Evolutionary conservation across 306 rosid species (phyloP), one percentile per base, ranked within the genome.

Genomic region (Fragaria nilgerrensis): DNA sequence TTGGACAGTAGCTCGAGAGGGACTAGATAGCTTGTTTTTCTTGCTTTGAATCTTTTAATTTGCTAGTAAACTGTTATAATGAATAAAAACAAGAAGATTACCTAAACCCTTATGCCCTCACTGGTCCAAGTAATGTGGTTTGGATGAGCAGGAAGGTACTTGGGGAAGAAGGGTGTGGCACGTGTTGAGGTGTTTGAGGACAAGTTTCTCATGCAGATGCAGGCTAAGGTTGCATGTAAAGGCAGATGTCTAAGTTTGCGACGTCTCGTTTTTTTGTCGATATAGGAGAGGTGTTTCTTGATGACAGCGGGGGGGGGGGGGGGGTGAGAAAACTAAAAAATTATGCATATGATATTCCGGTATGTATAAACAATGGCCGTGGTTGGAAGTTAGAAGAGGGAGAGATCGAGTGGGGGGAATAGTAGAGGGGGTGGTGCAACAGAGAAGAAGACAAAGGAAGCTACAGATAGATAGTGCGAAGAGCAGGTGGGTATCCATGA

Each of bases 401-500:
- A 29, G 43, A 13, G 48, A 27, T 29, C n/a, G 41, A 5, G 68
- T 12, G 19, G 68, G 39, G 67, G 9, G 1, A 14, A 61, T 61
- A 17, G 47, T 34, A 22, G 23, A 14, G 25, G 25, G 22, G 29
- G 15, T 5, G 53, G 68, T 14, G 53, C 47, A 58, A 49, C 7
- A 32, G 73, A 70, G 37, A 58, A 68, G 81, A 67, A 78, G 72
- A 83, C 79, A 79, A 75, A 79, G 48, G 82, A 56, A 2, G 75
- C 75, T 48, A 87, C 86, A 88, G 91, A 79, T 76, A 79, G 80
- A 84, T 52, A 70, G 59, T 74, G 71, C 27, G 45, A 32, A 14
- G 53, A 52, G 77, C 36, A 48, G 83, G 85, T 53, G 76, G 80
- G 89, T 70, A 84, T 89, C 90, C 81, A 70, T 65, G 89, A 75